These are phyloP conservation scores for Neostapfia colusana DNA, from an alignment of 176 grass and related monocot genomes.

Conservation along the genomic window DNA sequence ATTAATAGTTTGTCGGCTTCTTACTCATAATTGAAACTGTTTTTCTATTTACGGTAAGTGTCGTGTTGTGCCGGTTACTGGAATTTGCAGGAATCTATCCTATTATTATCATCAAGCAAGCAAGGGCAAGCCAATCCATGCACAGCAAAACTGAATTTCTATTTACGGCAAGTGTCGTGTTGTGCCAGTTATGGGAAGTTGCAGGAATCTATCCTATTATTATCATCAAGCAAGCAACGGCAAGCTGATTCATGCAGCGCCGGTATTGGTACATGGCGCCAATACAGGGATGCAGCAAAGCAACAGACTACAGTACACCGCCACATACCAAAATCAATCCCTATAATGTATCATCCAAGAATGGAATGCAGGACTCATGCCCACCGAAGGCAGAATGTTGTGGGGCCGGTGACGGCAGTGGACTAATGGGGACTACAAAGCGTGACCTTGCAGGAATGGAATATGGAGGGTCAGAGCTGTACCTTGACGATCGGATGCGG, in stretches of 20 bases:
- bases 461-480: neutral
- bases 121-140: neutral
- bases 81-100: neutral
- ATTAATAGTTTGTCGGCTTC: neutral
- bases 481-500: constrained; percentile 48
- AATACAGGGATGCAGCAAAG: neutral
- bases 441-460: neutral
- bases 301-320: neutral
- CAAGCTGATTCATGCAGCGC: too few relatives aligned
- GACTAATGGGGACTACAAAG: neutral
- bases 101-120: constrained; percentile 9
- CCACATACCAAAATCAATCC: constrained; percentile 4
- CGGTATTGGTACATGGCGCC: neutral
- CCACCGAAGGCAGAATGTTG: neutral
- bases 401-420: neutral
- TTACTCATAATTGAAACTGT: neutral
- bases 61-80: neutral
- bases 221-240: too few relatives aligned
- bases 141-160: too few relatives aligned
- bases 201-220: too few relatives aligned
- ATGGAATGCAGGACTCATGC: neutral
- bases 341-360: neutral
- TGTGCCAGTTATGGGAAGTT: too few relatives aligned
- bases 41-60: neutral
- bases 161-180: too few relatives aligned